Evolutionary conservation across 495 filamentous ascomycete species (phyloP), one percentile per base, ranked within the genome.

Genomic region (Xylaria castorea): DNA sequence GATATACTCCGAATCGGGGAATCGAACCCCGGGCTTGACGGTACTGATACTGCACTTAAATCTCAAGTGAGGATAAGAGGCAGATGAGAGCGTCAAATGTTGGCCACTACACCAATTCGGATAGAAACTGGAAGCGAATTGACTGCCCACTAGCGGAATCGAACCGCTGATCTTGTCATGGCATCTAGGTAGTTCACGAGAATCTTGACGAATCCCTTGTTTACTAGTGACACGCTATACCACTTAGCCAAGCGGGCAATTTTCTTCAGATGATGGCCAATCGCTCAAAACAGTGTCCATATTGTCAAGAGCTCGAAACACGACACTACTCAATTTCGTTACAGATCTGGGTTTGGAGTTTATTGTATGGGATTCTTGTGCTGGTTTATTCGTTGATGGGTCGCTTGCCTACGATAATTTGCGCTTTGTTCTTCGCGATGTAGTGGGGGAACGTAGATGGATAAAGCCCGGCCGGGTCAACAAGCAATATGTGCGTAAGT

Each of bases 1-100:
- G 9, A 36, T 27, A 18, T 27, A 71, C 78, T 78, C 78, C 78
- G 76, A 80, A 80, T 80, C 76, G 75, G 76, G 78, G 76, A 80
- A 80, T 80, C 75, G 76, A 80, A 78, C 78, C 78, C 76, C 76
- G 78, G 78, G 76, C 78, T 78, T 78, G 78, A 76, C 76, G 76
- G 78, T 3, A 57, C 70, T 20, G 9, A 14, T 6, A 8, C 48
- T 12, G 3, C 0, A 8, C 27, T 25, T 62, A 20, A 5, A 61
- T n/a, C 18, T 32, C 5, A 27, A 1, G 27, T 5, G 22, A 20
- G 22, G 22, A 0, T 3, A 11, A 32, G 62, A 70, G 14, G 7
- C 32, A 4, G 6, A 55, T 80, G 78, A 80, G 78, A 80, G 78
- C 78, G 76, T 78, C 76, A 78, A 75, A 80, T 80, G 78, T 80